These are phyloP conservation scores for Jackrogersella multiformis DNA, from an alignment of 495 filamentous ascomycete genomes.

Conservation along the genomic window DNA sequence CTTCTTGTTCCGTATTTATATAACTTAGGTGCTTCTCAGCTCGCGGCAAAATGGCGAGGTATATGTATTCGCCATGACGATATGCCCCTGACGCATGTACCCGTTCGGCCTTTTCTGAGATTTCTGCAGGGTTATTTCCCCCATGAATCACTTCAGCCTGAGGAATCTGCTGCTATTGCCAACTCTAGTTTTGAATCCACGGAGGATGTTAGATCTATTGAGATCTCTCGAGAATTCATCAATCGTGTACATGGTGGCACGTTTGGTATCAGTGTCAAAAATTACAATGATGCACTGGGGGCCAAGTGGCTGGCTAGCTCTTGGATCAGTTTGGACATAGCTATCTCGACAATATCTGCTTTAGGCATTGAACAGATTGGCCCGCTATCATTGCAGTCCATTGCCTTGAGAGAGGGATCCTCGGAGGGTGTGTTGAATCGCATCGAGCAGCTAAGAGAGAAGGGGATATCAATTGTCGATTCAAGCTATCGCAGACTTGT, in stretches of 20 bases:
- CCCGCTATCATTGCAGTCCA: slow-evolving; percentile 74
- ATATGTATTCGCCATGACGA: slow-evolving; percentile 46
- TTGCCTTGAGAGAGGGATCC: slow-evolving; percentile 68
- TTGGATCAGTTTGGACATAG: slow-evolving; percentile 69
- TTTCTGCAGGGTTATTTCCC: slow-evolving; percentile 50
- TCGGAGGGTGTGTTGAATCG: slow-evolving; percentile 62
- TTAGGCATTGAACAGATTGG: slow-evolving; percentile 74
- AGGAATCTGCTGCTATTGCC: slow-evolving; percentile 27
- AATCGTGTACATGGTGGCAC: slow-evolving; percentile 55
- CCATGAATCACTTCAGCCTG: slow-evolving; percentile 11
- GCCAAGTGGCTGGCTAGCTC: slow-evolving; percentile 77
- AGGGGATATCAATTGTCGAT: slow-evolving; percentile 66
- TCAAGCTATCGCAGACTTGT: slow-evolving; percentile 69
- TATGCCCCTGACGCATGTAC: slow-evolving; percentile 38
- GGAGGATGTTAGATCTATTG: slow-evolving; percentile 21
- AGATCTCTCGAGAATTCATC: slow-evolving; percentile 51
- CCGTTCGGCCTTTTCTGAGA: slow-evolving; percentile 46
- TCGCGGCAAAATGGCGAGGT: slow-evolving; percentile 69
- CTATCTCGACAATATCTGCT: slow-evolving; percentile 69
- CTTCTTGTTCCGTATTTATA: slow-evolving; percentile 66
- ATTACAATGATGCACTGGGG: slow-evolving; percentile 70
- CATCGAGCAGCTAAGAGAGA: slow-evolving; percentile 64
- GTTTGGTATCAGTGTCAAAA: slow-evolving; percentile 58
- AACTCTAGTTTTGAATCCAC: slow-evolving; percentile 7
- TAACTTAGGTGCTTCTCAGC: slow-evolving; percentile 53